Conservation (phyloP, 1,284 basidiomycete species). For the Leccinum griseonigrum region DNA sequence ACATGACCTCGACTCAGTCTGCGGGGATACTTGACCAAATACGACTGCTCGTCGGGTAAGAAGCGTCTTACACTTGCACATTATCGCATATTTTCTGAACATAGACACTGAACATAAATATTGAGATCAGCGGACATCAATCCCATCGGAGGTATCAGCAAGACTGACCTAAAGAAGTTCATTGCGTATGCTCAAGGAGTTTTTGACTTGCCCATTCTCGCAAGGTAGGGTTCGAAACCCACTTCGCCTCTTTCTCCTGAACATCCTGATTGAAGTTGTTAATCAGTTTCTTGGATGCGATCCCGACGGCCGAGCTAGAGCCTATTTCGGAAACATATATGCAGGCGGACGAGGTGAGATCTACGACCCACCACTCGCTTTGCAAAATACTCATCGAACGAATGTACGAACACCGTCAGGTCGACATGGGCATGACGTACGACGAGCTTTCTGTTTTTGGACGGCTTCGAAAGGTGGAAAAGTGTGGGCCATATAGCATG, state of each 20-base stretch:
- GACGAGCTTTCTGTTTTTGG: slow-evolving; percentile 95
- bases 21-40: slow-evolving; percentile 97
- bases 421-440: slow-evolving; percentile 99
- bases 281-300: slow-evolving; percentile 82
- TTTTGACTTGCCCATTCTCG: slow-evolving; percentile 85
- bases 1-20: slow-evolving; percentile 49
- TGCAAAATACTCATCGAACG: not conserved
- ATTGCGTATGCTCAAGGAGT: slow-evolving; percentile 80
- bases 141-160: slow-evolving; percentile 97
- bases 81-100: not conserved
- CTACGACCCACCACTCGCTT: not conserved
- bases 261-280: not conserved
- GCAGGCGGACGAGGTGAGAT: slow-evolving; percentile 86
- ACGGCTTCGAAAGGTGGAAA: slow-evolving; percentile 91
- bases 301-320: slow-evolving; percentile 95
- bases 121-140: slow-evolving; percentile 83
- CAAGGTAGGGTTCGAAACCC: slow-evolving; percentile 46
- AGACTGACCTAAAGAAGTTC: slow-evolving; percentile 96
- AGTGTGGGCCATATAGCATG: slow-evolving; percentile 96
- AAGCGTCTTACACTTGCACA: not conserved
- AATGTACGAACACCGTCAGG: slow-evolving; percentile 41
- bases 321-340: slow-evolving; percentile 93
- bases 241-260: not conserved
- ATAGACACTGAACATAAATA: slow-evolving; percentile 8
- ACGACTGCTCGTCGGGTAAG: slow-evolving; percentile 86